Evolutionary conservation across 257 asterid genomes (phyloP).

Genomic region (Jasminum sambac): DNA sequence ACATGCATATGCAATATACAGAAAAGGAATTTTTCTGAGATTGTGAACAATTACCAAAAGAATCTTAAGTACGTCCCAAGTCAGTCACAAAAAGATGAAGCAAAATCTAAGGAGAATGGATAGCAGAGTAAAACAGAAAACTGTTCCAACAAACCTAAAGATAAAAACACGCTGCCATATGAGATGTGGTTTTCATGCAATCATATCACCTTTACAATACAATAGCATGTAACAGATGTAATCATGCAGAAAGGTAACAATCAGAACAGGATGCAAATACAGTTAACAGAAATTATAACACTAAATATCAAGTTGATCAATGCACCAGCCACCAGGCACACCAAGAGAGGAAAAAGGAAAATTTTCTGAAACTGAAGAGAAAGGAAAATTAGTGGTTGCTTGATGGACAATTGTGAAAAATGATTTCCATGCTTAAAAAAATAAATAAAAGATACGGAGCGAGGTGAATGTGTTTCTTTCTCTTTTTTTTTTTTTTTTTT

Average conservation of each 20-base stretch:
- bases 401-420: too few relatives aligned
- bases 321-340: background rate
- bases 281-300: background rate
- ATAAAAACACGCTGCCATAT: background rate
- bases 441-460: too few relatives aligned
- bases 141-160: background rate
- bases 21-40: background rate
- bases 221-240: background rate
- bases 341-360: background rate
- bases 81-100: background rate
- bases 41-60: background rate
- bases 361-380: too few relatives aligned
- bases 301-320: background rate
- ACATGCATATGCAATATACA: background rate
- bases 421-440: too few relatives aligned
- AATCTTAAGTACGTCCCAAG: background rate
- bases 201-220: background rate
- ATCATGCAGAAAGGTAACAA: background rate
- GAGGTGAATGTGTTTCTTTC: too few relatives aligned
- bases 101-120: background rate
- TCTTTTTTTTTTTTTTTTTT: too few relatives aligned
- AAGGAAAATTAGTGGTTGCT: background rate
- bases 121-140: background rate
- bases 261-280: background rate
- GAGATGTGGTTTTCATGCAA: background rate